Percentiles rank a stretch among this genome's conserved stretches.
These are phyloP conservation scores for Dryadomyces sulphureus DNA, from an alignment of 2,329 filamentous ascomycete genomes.

Conservation along the genomic window DNA sequence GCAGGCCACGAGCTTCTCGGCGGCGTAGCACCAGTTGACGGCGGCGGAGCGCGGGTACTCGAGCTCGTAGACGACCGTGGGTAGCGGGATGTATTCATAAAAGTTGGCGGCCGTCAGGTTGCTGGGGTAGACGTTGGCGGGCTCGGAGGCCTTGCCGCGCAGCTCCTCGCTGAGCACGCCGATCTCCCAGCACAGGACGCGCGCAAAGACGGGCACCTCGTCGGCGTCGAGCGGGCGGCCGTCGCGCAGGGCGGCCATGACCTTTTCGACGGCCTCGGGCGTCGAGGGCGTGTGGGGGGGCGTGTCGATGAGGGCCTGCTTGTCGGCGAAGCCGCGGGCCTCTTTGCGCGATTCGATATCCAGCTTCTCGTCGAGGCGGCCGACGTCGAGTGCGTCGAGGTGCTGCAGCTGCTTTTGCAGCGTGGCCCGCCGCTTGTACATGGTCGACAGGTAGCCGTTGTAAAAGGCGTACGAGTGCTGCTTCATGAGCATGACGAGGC, in stretches of 20 bases:
- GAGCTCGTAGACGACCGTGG: constrained; percentile 66
- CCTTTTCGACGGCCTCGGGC: constrained; percentile 30
- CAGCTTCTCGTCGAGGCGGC: constrained; percentile 19
- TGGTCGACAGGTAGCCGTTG: constrained; percentile 55
- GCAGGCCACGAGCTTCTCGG: constrained; percentile 55
- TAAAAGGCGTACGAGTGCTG: constrained; percentile 70
- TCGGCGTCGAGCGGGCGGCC: constrained; percentile 42
- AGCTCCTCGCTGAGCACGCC: constrained; percentile 49
- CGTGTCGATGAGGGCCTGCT: background rate
- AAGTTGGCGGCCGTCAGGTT: constrained; percentile 54
- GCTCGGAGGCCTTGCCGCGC: constrained; percentile 41
- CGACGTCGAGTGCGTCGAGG: too few relatives aligned
- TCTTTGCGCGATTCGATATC: background rate
- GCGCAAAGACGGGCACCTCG: constrained; percentile 48
- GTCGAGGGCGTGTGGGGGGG: background rate
- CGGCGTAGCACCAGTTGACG: constrained; percentile 62
- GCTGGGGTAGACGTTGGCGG: constrained; percentile 43
- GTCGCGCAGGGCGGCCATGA: constrained; percentile 47
- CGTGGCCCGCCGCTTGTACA: constrained; percentile 34
- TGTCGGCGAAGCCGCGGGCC: background rate
- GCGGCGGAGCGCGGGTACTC: constrained; percentile 55
- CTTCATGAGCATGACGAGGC: constrained; percentile 68
- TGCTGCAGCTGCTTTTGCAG: constrained; percentile 37
- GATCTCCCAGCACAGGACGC: constrained; percentile 54
- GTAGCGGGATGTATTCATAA: constrained; percentile 59